Evolutionary conservation across 805 yeast species (phyloP), one percentile per base, ranked within the genome.

Genomic region (Diddensiella caesifluorescens): DNA sequence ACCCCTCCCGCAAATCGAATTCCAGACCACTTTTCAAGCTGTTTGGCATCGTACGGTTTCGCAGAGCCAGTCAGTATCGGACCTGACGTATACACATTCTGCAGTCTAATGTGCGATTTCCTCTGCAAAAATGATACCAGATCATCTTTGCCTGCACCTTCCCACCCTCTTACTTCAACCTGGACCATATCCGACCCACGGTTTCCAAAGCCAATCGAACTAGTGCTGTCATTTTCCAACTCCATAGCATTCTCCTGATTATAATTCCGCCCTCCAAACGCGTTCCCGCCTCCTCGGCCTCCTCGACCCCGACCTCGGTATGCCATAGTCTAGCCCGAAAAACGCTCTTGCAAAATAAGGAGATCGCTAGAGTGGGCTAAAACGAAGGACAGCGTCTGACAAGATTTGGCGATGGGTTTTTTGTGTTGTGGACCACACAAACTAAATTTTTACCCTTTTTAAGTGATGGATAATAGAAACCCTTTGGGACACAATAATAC

Each of bases 81-180:
- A 6, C 77, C 75, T 42, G 79, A 79, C 4, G 77, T 74, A 2
- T 59, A 52, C 7, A 78, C 67, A 56, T 81, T 74, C 38, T 62
- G 60, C 9, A 89, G 67, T 0, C 69, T 62, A 15, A 84, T 68
- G 39, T 73, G 68, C 12, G 84, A 65, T 55, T 83, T 85, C 49
- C 95, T 71, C 38, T 79, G 73, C 12, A 88, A 61, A 60, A 88
- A 89, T 28, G 70, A 67, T 6, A 83, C 68, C 45, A 87, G 68
- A 45, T 87, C 95, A 15, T 73, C 78, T 46, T 71, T 69, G 1
- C 82, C 60, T 1, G 88, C 94, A 46, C 86, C 84, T 46, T 82
- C 79, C 96, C 96, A 88, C 34, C 88, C 86, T 28, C 70, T 64
- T 7, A 87, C 70, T 49, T 83, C 86, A 7, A 87, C 71, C 2